Conservation (phyloP, 768 basidiomycete genomes). For the Daedaleopsis sinensis region DNA sequence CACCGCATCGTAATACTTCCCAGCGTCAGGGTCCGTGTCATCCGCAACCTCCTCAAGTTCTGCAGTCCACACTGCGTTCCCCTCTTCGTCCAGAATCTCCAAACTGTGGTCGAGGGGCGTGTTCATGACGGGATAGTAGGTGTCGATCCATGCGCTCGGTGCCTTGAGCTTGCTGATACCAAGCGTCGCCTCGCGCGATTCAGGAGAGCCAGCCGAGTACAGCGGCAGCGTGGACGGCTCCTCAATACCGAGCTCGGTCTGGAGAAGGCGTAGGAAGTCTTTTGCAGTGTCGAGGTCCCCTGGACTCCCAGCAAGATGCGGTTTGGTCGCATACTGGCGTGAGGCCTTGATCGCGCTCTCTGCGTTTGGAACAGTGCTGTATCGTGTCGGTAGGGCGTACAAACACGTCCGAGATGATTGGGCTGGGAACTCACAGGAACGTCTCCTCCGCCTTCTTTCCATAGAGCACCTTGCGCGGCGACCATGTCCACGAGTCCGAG, state of each 20-base stretch:
- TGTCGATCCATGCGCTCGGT: slow-evolving; percentile 81
- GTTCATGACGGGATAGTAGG: slow-evolving; percentile 89
- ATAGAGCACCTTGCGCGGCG: slow-evolving; percentile 29
- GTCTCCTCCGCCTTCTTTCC: slow-evolving; percentile 45
- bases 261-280: slow-evolving; percentile 67
- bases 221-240: slow-evolving; percentile 51
- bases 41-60: slow-evolving; percentile 77
- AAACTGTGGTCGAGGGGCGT: slow-evolving; percentile 70
- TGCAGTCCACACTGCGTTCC: slow-evolving; percentile 63
- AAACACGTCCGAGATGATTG: not conserved
- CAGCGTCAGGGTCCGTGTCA: slow-evolving; percentile 71
- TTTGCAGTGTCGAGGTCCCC: slow-evolving; percentile 65
- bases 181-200: slow-evolving; percentile 71
- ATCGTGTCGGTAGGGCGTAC: too few relatives aligned
- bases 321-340: slow-evolving; percentile 51
- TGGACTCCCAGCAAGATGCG: slow-evolving; percentile 63
- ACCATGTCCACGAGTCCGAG: slow-evolving; percentile 5
- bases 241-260: slow-evolving; percentile 59
- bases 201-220: slow-evolving; percentile 68
- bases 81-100: slow-evolving; percentile 62
- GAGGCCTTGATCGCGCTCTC: slow-evolving; percentile 54
- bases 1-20: slow-evolving; percentile 64
- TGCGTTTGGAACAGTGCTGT: slow-evolving; percentile 54
- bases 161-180: slow-evolving; percentile 43
- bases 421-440: slow-evolving; percentile 42